These are phyloP conservation scores for Amylostereum areolatum DNA, from an alignment of 1,284 basidiomycete species.

Conservation along the genomic window DNA sequence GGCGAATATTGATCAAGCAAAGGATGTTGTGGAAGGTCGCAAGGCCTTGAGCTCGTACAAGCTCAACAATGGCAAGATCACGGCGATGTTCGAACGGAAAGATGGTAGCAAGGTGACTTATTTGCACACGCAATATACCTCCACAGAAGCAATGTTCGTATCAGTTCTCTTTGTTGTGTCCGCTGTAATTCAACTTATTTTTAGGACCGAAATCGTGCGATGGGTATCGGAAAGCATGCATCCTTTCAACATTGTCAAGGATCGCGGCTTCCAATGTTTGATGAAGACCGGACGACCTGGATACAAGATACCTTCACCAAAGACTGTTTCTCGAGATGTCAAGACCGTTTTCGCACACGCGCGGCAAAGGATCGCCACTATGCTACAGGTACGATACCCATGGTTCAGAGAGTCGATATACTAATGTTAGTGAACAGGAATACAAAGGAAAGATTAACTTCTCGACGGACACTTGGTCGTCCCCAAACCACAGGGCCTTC, in stretches of 20 bases:
- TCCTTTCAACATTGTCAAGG: conserved; percentile 16
- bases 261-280: conserved; percentile 11
- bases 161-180: too few species aligned
- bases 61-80: conserved; percentile 16
- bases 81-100: conserved; percentile 16
- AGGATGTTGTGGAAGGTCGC: conserved; percentile 10
- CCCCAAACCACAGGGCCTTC: too few species aligned
- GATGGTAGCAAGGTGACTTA: conserved; percentile 1
- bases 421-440: too few species aligned
- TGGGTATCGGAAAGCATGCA: conserved; percentile 13
- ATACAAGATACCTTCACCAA: conserved; percentile 14
- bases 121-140: conserved; percentile 3
- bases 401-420: too few species aligned
- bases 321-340: conserved; percentile 14
- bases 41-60: conserved; percentile 5
- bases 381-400: too few species aligned
- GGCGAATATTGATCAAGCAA: conserved; percentile 14
- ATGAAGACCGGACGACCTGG: conserved; percentile 19
- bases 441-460: too few species aligned
- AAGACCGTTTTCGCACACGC: too few species aligned
- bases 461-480: too few species aligned
- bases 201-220: conserved; percentile 9
- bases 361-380: too few species aligned
- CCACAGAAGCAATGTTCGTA: conserved; percentile 2
- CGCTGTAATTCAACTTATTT: too few species aligned